Conservation (phyloP, 148 eudicot genomes). For the Pharnaceum exiguum region DNA sequence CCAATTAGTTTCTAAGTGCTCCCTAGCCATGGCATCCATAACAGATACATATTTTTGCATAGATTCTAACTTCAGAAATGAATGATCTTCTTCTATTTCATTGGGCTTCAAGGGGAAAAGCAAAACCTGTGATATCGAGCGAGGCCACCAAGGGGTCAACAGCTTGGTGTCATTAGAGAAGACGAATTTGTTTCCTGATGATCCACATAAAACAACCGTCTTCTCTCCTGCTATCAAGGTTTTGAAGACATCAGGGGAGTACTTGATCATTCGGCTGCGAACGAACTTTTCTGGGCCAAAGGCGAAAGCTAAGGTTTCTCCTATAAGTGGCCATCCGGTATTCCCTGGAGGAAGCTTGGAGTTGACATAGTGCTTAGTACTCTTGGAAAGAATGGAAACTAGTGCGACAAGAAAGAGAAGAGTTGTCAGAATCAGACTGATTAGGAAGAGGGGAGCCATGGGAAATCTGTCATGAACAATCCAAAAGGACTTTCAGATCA, state of each 20-base stretch:
- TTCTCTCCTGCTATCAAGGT: background rate
- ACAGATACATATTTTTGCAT: too few relatives aligned
- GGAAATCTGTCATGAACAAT: too few relatives aligned
- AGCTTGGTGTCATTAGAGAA: background rate
- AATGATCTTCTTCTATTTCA: too few relatives aligned
- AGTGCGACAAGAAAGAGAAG: too few relatives aligned
- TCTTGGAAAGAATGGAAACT: too few relatives aligned
- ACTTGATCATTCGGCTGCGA: background rate
- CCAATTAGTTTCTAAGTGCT: constrained; percentile 14
- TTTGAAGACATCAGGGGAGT: background rate
- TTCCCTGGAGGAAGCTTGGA: background rate
- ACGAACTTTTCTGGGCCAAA: background rate
- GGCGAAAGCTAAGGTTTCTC: background rate
- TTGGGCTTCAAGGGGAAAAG: too few relatives aligned
- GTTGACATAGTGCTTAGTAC: too few relatives aligned
- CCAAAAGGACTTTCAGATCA: too few relatives aligned
- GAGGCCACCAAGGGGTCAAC: background rate
- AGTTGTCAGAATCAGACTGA: too few relatives aligned
- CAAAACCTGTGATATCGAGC: background rate
- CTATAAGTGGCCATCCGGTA: background rate
- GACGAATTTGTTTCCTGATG: background rate
- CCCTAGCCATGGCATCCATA: too few relatives aligned
- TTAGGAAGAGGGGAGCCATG: too few relatives aligned
- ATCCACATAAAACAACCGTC: background rate
- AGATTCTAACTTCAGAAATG: too few relatives aligned